Conservation (phyloP, 768 basidiomycete genomes). For the Termitomyces sp. region DNA sequence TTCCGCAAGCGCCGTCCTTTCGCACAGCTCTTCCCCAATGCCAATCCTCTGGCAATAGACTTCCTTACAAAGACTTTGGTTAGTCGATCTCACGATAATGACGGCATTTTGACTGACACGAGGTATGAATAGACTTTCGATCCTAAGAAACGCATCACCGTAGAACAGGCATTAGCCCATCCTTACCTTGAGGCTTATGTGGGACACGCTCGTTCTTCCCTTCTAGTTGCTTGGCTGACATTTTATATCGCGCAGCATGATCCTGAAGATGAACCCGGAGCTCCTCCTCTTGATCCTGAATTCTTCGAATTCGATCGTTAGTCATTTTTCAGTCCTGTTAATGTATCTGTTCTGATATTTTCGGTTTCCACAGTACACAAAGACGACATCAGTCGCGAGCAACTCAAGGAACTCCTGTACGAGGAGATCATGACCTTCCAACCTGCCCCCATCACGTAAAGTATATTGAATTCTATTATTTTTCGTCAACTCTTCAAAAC, state of each 20-base stretch:
- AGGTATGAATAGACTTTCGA: slow-evolving; percentile 74
- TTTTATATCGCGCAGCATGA: slow-evolving; percentile 55
- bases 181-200: slow-evolving; percentile 94
- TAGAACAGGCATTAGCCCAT: slow-evolving; percentile 91
- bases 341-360: not conserved
- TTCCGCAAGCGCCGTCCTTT: slow-evolving; percentile 88
- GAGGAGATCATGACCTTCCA: slow-evolving; percentile 93
- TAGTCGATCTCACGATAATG: slow-evolving; percentile 13
- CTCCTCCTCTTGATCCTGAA: slow-evolving; percentile 89
- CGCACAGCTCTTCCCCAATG: slow-evolving; percentile 83
- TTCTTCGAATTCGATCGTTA: slow-evolving; percentile 97
- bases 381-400: slow-evolving; percentile 92
- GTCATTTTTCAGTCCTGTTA: slow-evolving; percentile 21
- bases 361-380: slow-evolving; percentile 67
- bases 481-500: not conserved
- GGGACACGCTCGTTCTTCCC: slow-evolving; percentile 21
- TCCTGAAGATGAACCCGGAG: slow-evolving; percentile 94
- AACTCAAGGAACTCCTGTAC: slow-evolving; percentile 90
- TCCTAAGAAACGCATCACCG: slow-evolving; percentile 93
- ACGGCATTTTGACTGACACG: not conserved
- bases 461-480: not conserved
- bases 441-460: slow-evolving; percentile 51
- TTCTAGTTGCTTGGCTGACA: not conserved
- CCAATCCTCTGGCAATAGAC: slow-evolving; percentile 65
- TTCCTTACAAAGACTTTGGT: slow-evolving; percentile 81